Base-by-base conservation (phyloP, 1,284 basidiomycete species). In the Erythrobasidium hasegawianum region DNA sequence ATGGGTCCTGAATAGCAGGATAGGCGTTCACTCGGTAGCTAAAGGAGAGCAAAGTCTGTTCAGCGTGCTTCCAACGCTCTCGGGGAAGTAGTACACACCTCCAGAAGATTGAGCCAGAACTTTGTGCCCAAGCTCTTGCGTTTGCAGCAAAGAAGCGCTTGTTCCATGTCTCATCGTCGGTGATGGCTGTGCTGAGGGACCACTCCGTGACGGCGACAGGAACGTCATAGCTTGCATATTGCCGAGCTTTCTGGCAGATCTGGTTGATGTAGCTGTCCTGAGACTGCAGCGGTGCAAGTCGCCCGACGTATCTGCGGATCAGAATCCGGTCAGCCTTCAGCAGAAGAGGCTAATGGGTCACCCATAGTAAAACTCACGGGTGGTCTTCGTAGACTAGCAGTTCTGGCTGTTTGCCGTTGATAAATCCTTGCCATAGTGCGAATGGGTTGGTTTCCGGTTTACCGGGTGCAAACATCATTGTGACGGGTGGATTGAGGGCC, bases 331-430 rank as follows among this genome's bases (percentile, higher is more conserved):
- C 11, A 22, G 39, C 14, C 33, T 33, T 5, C 33, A 33, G 26
- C 7, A 7, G 26, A 49, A 2, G 16, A n/a, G 20, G 0, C 10
- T 1, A 18, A 27, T 1, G 20, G 13, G 13, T 18, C 22, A 18
- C 2, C 18, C 40, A 8, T 16, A 39, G 54, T 45, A 18, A 71
- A 2, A 55, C 33, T 22, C 64, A 68, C n/a, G 74, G 74, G 68
- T 76, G 74, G 47, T 75, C 74, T 20, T 72, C 74, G 57, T 71
- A 71, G 45, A 75, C 66, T 56, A 76, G 52, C 22, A 68, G 69
- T 16, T 71, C 61, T 11, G 73, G 75, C n/a, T 57, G 26, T n/a
- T 70, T 73, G 10, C 68, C 72, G 33, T 69, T 64, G 68, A 71
- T 64, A 72, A 49, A 69, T 16, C 45, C 53, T 49, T 57, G 69